Conservation (phyloP, 1,139 yeast species). For the Sugiyamaella paludigena region DNA sequence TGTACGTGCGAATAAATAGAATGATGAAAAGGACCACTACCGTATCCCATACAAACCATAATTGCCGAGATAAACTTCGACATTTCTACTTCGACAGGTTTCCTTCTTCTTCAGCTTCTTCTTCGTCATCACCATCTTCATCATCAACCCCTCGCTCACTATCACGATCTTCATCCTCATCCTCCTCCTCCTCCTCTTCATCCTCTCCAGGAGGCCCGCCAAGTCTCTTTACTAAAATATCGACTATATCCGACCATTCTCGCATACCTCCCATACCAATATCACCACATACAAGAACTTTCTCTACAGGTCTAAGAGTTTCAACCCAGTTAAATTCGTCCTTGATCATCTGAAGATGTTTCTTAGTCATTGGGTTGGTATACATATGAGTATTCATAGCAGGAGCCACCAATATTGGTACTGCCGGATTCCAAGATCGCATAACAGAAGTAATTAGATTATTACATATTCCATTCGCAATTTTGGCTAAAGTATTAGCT, state of each 20-base stretch:
- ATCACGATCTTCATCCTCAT: slow-evolving; percentile 30
- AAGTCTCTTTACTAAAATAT: slow-evolving; percentile 55
- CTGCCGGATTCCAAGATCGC: slow-evolving; percentile 89
- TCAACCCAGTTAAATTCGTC: slow-evolving; percentile 72
- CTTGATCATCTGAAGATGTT: slow-evolving; percentile 62
- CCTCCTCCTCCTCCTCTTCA: slow-evolving; percentile 41
- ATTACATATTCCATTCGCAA: slow-evolving; percentile 88
- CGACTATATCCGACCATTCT: slow-evolving; percentile 93
- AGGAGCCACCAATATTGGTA: slow-evolving; percentile 85
- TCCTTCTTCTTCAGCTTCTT: background rate
- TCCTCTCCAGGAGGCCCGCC: slow-evolving; percentile 38
- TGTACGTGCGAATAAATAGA: background rate
- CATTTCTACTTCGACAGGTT: no score
- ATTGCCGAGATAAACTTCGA: no score
- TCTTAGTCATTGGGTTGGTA: slow-evolving; percentile 87
- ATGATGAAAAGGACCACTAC: no score
- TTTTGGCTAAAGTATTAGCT: slow-evolving; percentile 89
- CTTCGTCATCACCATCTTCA: slow-evolving; percentile 5
- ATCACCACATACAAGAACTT: slow-evolving; percentile 91
- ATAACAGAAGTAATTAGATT: slow-evolving; percentile 77
- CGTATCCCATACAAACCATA: no score
- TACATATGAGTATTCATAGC: slow-evolving; percentile 98
- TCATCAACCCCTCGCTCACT: slow-evolving; percentile 20
- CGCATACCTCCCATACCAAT: slow-evolving; percentile 98
- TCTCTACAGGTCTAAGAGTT: slow-evolving; percentile 87